A percentile compares a stretch with the other conserved stretches of the same genome.
Conservation (phyloP, 106 monocot genomes). For the Dioscorea dumetorum region DNA sequence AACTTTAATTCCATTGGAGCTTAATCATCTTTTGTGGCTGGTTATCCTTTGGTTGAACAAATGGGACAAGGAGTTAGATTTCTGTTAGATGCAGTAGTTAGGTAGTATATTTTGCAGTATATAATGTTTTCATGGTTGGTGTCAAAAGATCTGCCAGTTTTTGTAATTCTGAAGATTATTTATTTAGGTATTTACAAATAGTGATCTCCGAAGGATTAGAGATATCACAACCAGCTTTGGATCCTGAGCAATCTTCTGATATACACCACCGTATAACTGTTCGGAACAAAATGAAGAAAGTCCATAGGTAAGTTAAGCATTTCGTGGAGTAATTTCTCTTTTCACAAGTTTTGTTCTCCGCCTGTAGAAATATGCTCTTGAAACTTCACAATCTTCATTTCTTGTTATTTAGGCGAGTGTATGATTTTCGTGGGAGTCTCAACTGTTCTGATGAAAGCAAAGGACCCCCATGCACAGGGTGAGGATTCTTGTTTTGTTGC, state of each 20-base stretch:
- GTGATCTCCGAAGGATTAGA: slow-evolving; percentile 78
- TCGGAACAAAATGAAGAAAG: slow-evolving; percentile 53
- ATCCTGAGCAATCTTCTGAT: slow-evolving; percentile 52
- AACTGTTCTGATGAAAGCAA: slow-evolving; percentile 84
- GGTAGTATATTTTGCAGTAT: too few species aligned
- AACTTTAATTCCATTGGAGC: too few species aligned
- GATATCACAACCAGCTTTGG: slow-evolving; percentile 91
- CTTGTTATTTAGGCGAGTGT: slow-evolving; percentile 47
- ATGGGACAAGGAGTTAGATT: too few species aligned
- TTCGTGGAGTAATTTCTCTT: neutral
- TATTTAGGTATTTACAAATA: slow-evolving; percentile 69
- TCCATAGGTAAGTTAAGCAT: slow-evolving; percentile 56
- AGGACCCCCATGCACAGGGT: slow-evolving; percentile 97
- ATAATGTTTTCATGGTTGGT: too few species aligned
- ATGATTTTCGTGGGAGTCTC: slow-evolving; percentile 65
- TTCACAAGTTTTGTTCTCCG: neutral
- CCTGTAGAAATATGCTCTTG: neutral
- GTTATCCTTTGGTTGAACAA: too few species aligned
- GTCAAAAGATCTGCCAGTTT: neutral
- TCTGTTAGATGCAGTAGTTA: too few species aligned
- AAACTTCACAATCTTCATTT: slow-evolving; percentile 6
- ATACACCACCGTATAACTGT: slow-evolving; percentile 91
- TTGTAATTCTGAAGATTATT: neutral
- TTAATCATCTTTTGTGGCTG: too few species aligned
- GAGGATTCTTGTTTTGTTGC: slow-evolving; percentile 8